Evolutionary conservation across 2,329 filamentous ascomycete genomes (phyloP).

Genomic region (Talaromyces sp.): DNA sequence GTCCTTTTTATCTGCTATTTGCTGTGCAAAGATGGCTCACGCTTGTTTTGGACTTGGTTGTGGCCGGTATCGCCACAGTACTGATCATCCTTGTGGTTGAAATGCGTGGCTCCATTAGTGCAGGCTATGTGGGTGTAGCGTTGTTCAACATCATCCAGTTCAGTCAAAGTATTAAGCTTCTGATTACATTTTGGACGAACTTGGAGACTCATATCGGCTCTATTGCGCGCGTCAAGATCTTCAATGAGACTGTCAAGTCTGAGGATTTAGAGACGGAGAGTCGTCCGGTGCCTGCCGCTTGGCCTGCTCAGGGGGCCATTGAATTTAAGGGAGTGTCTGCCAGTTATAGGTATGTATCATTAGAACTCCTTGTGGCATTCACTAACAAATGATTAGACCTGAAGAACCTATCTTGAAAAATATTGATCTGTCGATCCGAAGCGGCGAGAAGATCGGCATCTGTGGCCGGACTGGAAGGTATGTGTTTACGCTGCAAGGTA

Average conservation of each 20-base stretch:
- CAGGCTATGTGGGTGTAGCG: conserved; percentile 52
- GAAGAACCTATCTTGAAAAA: conserved; percentile 43
- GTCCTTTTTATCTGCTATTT: conserved; percentile 56
- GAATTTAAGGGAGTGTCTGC: conserved; percentile 46
- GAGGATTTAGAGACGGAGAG: conserved; percentile 46
- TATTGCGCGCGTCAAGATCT: conserved; percentile 54
- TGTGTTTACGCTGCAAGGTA: neutral
- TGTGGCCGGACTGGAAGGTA: conserved; percentile 38
- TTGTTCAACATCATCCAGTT: conserved; percentile 55
- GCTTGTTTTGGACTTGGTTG: conserved; percentile 50
- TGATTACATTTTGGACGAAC: conserved; percentile 55
- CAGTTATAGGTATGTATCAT: conserved; percentile 37
- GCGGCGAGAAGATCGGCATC: conserved; percentile 42
- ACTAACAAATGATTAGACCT: conserved; percentile 5
- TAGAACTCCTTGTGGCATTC: neutral
- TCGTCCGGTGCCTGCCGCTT: conserved; percentile 36
- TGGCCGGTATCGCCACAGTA: conserved; percentile 48
- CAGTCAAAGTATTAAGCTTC: conserved; percentile 49
- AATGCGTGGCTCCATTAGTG: conserved; percentile 42
- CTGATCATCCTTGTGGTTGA: conserved; percentile 51
- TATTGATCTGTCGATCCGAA: conserved; percentile 45
- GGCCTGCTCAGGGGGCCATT: conserved; percentile 45
- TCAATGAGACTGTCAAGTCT: conserved; percentile 43
- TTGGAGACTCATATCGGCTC: conserved; percentile 59
- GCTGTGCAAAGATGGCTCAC: conserved; percentile 58